Base-by-base conservation (phyloP, 441 rosid genomes). In the Geranium incanum region DNA sequence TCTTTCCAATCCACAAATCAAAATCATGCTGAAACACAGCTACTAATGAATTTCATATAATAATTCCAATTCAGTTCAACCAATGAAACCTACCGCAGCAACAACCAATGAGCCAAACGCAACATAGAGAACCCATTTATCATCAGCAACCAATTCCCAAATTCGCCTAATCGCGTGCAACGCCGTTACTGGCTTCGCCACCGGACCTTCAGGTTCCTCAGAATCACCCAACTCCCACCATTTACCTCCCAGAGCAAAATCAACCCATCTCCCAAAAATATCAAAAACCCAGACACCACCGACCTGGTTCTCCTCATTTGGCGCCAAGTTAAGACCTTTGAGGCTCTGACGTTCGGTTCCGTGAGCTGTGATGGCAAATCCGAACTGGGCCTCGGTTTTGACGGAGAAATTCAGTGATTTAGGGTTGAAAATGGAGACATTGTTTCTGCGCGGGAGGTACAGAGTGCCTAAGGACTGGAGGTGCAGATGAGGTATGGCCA, bases 81-180 rank as follows among this genome's bases (percentile, higher is more conserved):
- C 4, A 5, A 50, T 50, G 59, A 41, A 50, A 70, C 85, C 70
- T 69, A 84, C 80, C 50, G 85, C 87, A 23, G 88, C 87, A 33
- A 75, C 48, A n/a, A 68, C 23, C 69, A 85, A 80, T 63, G 84
- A 79, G 66, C 72, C 80, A 36, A 85, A 63, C 0, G 86, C 90
- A 5, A 78, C 59, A 45, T 72, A 77, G 39, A 81, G 21, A 70
- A 85, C 71, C 86, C 83, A 78, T 48, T 76, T 77, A n/a, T 84
- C 85, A 36, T 77, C 70, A 33, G 76, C 82, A 63, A 84, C 76
- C 67, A 82, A 71, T 6, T 48, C 38, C 88, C 84, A 84, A 75
- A 79, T 78, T 79, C 72, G 74, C 64, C 67, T 7, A 57, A 80
- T 76, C 37, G 78, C 81, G 4, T 33, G 45, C 77, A 11, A 6